Evolutionary conservation across 768 basidiomycete species (phyloP), one percentile per base, ranked within the genome.

Genomic region (Panus rudis): DNA sequence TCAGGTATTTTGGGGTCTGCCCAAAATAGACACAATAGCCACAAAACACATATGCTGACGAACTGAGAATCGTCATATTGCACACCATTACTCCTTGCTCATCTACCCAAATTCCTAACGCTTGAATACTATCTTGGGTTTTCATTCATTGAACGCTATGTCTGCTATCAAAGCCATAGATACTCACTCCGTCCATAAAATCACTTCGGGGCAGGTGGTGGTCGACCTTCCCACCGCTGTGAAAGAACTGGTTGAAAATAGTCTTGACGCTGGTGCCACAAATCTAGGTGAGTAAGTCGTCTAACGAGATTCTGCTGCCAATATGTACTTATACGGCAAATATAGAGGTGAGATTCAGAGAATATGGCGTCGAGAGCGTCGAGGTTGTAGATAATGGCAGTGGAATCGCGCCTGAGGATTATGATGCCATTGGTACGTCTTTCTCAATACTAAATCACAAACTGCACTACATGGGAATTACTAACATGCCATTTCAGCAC

Each of bases 201-300:
- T 99, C 42, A 88, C 92, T 0, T 91, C 91, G 2, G 94, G 94
- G 2, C 96, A 98, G 60, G 94, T 98, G 35, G 86, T 98, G 1
- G 72, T 93, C 21, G 92, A 96, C 59, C 75, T 98, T 1, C 91
- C 92, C 58, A 88, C 86, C 0, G 91, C 92, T 2, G 82, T 97
- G 46, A 99, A 98, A 60, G 96, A 99, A 61, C 78, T 98, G 7
- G 77, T 99, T 2, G 96, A 99, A 64, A 99, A 99, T 60, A 88
- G 90, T 45, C 67, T 97, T 22, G 96, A 99, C 60, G 92, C 96
- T 1, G 86, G 85, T 0, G 89, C 92, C 0, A 92, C 86, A 0
- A 79, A 66, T 51, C 78, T 99, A 31, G 93, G 94, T 88, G 34
- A 23, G 81, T 55, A 30, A 10, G n/a, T n/a, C 28, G 28, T 16